Evolutionary conservation across 2,329 filamentous ascomycete genomes (phyloP).

Genomic region (Penicillium sp.): DNA sequence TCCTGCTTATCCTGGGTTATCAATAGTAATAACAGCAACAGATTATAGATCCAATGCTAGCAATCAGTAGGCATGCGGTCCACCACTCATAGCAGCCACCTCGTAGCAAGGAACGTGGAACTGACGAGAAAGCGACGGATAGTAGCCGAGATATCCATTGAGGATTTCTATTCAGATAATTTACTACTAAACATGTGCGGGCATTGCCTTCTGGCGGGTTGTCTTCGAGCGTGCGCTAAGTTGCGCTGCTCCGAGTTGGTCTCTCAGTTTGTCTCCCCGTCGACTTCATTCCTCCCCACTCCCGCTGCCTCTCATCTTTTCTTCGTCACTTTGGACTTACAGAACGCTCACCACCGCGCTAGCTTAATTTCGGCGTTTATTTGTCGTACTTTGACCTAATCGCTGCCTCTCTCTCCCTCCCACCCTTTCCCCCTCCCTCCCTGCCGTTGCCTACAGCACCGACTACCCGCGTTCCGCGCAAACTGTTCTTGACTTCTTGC

Average conservation of each 20-base stretch:
- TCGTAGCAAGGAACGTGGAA: not conserved
- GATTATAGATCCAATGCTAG: not conserved
- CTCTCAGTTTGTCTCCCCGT: constrained; percentile 8
- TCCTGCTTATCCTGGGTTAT: not conserved
- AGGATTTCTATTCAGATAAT: not conserved
- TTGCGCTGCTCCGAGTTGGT: not conserved
- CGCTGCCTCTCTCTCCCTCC: not conserved
- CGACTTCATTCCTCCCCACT: constrained; percentile 19
- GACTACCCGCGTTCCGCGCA: not conserved
- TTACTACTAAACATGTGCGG: not conserved
- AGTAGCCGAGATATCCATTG: not conserved
- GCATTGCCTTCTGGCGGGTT: not conserved
- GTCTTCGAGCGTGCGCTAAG: too few relatives aligned
- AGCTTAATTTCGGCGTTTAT: not conserved
- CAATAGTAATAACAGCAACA: not conserved
- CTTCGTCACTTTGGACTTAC: constrained; percentile 2
- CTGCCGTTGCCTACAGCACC: not conserved
- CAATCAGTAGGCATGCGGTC: not conserved
- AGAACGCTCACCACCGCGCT: not conserved
- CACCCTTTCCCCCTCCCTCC: not conserved
- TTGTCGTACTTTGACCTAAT: not conserved
- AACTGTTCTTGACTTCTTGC: constrained; percentile 4
- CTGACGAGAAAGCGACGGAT: not conserved
- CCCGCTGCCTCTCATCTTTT: constrained; percentile 8
- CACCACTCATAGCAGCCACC: not conserved